Percentiles rank a stretch among this genome's conserved stretches.
phyloP scores from a whole-genome alignment of 139 green algal species.

The Zygnema circumcarinatum region DNA sequence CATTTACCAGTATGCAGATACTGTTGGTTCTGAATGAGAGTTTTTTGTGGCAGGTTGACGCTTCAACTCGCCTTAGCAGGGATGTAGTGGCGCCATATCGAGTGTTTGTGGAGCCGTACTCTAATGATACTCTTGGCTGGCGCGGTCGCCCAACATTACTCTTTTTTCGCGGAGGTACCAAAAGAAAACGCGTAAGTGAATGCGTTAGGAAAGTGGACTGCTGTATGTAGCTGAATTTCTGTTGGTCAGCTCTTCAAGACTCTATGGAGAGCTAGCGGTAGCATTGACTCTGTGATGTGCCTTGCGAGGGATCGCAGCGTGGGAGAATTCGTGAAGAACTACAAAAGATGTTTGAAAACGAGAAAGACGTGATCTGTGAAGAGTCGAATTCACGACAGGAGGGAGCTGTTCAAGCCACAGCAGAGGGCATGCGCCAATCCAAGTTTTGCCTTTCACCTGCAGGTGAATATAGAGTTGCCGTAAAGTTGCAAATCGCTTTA shows the following conservation, averaged over 20 bases:
- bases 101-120: background rate
- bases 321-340: conserved; percentile 23
- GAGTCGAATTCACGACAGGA: background rate
- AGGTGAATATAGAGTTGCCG: conserved; percentile 12
- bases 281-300: too few species aligned
- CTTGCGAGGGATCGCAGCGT: too few species aligned
- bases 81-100: conserved; percentile 48
- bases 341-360: background rate
- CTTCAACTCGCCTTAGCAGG: conserved; percentile 18
- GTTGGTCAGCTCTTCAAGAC: too few species aligned
- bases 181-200: conserved; percentile 32
- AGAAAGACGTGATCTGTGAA: conserved; percentile 13
- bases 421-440: conserved; percentile 37
- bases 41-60: background rate
- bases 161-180: conserved; percentile 16
- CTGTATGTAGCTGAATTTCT: too few species aligned
- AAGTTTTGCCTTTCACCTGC: conserved; percentile 57
- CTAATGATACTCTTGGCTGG: conserved; percentile 19
- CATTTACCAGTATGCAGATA: too few species aligned
- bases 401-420: background rate
- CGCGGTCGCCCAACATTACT: conserved; percentile 8
- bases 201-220: too few species aligned
- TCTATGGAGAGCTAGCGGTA: too few species aligned
- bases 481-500: background rate
- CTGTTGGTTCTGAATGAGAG: too few species aligned